Conservation (phyloP, 2,329 filamentous ascomycete species). For the Alternaria sp. region DNA sequence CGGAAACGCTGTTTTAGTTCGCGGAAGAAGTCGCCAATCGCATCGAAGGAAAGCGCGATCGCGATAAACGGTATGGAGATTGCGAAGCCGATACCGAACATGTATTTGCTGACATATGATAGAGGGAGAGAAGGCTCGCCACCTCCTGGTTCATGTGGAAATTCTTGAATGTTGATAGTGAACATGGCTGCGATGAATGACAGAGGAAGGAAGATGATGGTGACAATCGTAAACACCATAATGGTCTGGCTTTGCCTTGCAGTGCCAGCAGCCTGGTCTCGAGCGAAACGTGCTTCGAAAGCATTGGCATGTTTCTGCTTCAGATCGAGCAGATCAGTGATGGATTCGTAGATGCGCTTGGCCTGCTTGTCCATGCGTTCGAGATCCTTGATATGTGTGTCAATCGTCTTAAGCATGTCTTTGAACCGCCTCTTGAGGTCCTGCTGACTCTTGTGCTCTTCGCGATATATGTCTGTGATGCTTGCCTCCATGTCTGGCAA, state of each 20-base stretch:
- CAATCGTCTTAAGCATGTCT: constrained; percentile 67
- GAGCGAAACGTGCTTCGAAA: constrained; percentile 69
- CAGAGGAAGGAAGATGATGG: constrained; percentile 65
- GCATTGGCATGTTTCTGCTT: constrained; percentile 76
- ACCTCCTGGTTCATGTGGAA: constrained; percentile 49
- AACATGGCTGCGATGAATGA: constrained; percentile 66
- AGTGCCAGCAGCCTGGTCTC: constrained; percentile 69
- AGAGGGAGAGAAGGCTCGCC: constrained; percentile 53
- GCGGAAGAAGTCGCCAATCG: constrained; percentile 45
- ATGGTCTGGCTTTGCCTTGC: constrained; percentile 65
- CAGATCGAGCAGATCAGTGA: constrained; percentile 70
- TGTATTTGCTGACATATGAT: constrained; percentile 63
- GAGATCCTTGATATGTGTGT: constrained; percentile 68
- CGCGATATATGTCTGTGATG: constrained; percentile 52
- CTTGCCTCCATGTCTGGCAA: constrained; percentile 59
- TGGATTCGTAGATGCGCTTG: constrained; percentile 65
- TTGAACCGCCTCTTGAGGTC: constrained; percentile 65
- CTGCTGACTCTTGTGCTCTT: constrained; percentile 50
- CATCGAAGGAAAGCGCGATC: constrained; percentile 58
- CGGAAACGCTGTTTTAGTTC: constrained; percentile 33
- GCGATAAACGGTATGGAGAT: constrained; percentile 62
- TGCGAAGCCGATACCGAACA: constrained; percentile 64
- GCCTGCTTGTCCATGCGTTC: constrained; percentile 71
- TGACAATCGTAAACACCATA: constrained; percentile 68
- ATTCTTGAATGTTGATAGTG: constrained; percentile 63